A percentile compares a stretch with the other conserved stretches of the same genome.
These are phyloP conservation scores for Trichoderma reesei DNA, from an alignment of 495 filamentous ascomycete genomes.

Conservation along the genomic window DNA sequence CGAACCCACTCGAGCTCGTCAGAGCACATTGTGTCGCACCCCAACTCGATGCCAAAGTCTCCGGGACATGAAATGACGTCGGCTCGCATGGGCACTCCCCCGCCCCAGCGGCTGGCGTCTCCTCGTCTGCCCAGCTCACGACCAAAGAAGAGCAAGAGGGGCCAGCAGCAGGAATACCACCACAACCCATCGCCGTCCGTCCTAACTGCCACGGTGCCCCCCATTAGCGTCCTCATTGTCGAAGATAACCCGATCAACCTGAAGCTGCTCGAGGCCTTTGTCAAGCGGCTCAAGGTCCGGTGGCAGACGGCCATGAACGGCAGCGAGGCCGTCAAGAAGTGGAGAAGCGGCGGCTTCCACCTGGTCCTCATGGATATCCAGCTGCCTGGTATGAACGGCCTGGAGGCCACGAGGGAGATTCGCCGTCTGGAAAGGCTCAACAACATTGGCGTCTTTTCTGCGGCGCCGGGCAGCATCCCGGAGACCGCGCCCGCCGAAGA, in stretches of 20 bases:
- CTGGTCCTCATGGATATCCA: conserved; percentile 98
- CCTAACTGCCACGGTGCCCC: conserved; percentile 66
- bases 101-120: conserved; percentile 51
- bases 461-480: conserved; percentile 29
- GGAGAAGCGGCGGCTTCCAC: conserved; percentile 91
- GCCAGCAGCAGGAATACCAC: conserved; percentile 16
- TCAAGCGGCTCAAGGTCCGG: conserved; percentile 93
- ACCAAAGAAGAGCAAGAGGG: conserved; percentile 45
- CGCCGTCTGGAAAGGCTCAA: conserved; percentile 81
- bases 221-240: conserved; percentile 95
- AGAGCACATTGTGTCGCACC: conserved; percentile 23
- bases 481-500: conserved; percentile 20
- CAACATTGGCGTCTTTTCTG: conserved; percentile 73
- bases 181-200: conserved; percentile 51
- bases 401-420: conserved; percentile 97
- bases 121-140: conserved; percentile 38
- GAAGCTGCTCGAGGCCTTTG: conserved; percentile 84
- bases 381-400: conserved; percentile 89
- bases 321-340: conserved; percentile 81
- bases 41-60: not conserved
- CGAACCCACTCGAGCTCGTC: conserved; percentile 43
- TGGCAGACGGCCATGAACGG: conserved; percentile 97
- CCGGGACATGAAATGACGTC: conserved; percentile 46
- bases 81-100: conserved; percentile 24
- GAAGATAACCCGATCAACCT: conserved; percentile 99